Evolutionary conservation across 305 asterid species (phyloP), one percentile per base, ranked within the genome.

Genomic region (Fraxinus ornus): DNA sequence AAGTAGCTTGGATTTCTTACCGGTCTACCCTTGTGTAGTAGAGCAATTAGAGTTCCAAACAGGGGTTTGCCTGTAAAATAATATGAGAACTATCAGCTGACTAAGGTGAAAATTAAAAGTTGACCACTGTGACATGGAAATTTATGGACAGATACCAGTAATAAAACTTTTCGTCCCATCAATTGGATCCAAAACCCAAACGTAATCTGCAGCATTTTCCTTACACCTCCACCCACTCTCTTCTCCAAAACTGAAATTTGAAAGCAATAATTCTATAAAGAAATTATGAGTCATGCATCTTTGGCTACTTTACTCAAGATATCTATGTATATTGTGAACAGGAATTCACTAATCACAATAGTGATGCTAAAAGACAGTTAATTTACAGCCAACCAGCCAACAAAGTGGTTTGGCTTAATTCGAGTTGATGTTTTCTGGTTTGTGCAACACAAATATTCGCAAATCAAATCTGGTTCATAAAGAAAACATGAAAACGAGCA

Each of bases 131-230:
- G 68, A 78, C 15, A 13, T 37, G 79, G 64, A 12, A 78, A 71
- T 26, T 30, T 17, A 36, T 17, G 44, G 49, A 78, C 57, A 82
- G 68, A 35, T 86, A 94, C 98, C 98, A 77, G 98, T 94, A 62
- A 96, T 96, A 80, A 94, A 94, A 86, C 99, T 94, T 90, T 94
- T 96, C 2, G 99, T 96, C 83, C 99, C 99, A 83, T 94, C 98
- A 33, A 96, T 96, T 12, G 98, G 99, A 90, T 94, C 99, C 87
- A 96, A 88, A 66, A 94, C 98, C 98, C 99, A 96, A 80, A 96
- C 97, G 86, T 89, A 93, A 75, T 94, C 97, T 0, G 97, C 97
- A 84, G 47, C 84, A 28, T 92, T 90, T 86, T 94, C 95, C 80
- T 89, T 88, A 85, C 92, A 90, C 80, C 78, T 88, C 98, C 98